Base-by-base conservation (phyloP, 2,329 filamentous ascomycete genomes). In the Phialocephala sp. region DNA sequence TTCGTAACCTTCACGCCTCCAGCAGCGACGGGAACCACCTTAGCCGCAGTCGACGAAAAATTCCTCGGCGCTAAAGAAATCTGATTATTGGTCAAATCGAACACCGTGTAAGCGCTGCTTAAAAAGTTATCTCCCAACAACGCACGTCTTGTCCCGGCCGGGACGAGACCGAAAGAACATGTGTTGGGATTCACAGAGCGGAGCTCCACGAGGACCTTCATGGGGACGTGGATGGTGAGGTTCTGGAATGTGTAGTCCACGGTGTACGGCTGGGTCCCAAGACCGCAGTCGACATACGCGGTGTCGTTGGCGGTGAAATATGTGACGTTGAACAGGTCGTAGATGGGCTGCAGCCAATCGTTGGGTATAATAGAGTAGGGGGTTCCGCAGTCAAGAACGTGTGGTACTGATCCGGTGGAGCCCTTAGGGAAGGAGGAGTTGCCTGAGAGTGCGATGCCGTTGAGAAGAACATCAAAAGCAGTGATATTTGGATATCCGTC, bases 271-370 rank as follows among this genome's bases (percentile, higher is more conserved):
- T 15, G 20, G 35, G n/a, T 22, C 11, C 8, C n/a, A 11, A 57
- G 32, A 41, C 4, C 18, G 55, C 55, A 57, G 35, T 57, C 55
- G 9, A 57, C 35, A 22, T 37, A 37, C 11, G 55, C 55, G 9
- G 55, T 57, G n/a, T 57, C 55, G 18, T 57, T 57, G 35, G 55
- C 55, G 5, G 14, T 15, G 55, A 57, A 57, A 20, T 57, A 57
- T 12, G 32, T 37, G 15, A 57, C 55, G n/a, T 14, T 15, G 55
- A 57, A 57, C 8, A 4, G 14, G 9, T 57, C 36, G 35, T 57
- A 20, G 18, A 57, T 57, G 20, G 55, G 55, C 20, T n/a, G 15
- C 4, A 57, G 18, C 55, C 55, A 57, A 8, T 57, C 55, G 18
- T 57, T 22, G 1, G 55, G 55, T 12, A 57, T 4, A n/a, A 57